Evolutionary conservation across 2,329 filamentous ascomycete genomes (phyloP).

Genomic region (Pyricularia sp.): DNA sequence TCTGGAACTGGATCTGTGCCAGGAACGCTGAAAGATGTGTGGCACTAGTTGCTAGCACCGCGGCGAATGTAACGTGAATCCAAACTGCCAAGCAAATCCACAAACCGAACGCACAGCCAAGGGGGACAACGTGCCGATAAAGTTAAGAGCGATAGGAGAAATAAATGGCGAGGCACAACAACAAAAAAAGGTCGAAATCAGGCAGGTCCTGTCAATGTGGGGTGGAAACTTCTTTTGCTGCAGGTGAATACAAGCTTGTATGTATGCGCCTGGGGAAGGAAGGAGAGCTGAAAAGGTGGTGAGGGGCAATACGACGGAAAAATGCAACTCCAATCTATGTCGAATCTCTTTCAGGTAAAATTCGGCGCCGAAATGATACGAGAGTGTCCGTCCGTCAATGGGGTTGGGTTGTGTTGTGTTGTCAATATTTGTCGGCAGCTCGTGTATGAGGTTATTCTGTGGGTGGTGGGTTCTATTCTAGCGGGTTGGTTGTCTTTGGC

Average conservation of each 20-base stretch:
- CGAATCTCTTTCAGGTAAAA: background rate
- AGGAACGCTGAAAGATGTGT: background rate
- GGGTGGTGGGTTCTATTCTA: no score
- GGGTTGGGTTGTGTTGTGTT: no score
- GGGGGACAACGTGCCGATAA: background rate
- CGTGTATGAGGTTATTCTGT: no score
- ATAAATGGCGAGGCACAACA: no score
- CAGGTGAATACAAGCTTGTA: background rate
- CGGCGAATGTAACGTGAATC: background rate
- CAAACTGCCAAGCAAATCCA: background rate
- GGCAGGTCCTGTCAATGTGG: background rate
- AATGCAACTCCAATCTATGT: background rate
- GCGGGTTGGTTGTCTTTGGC: no score
- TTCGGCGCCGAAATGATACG: background rate
- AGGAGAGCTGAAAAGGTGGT: background rate
- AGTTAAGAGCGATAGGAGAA: background rate
- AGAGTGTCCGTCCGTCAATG: background rate
- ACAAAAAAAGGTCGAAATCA: background rate
- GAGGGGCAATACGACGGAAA: background rate
- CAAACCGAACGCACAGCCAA: background rate
- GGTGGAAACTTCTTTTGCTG: background rate
- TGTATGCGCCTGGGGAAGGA: background rate
- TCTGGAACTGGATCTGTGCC: constrained; percentile 1
- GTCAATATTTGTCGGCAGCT: no score
- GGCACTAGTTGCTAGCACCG: background rate